Base-by-base conservation (phyloP, 495 filamentous ascomycete species). In the Tetracladium setigerum region DNA sequence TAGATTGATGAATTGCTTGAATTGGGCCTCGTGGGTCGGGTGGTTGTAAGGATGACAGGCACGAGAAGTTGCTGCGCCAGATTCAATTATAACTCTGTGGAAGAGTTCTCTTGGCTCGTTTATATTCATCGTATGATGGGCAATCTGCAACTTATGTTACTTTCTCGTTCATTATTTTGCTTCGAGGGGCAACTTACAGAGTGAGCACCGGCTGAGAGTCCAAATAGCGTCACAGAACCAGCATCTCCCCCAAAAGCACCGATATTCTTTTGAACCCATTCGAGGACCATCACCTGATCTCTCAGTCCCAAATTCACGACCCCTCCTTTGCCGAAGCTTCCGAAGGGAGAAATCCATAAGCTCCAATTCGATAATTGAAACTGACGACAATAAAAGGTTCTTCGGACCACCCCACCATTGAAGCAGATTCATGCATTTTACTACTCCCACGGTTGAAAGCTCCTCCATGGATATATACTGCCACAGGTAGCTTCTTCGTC, bases 261-360 rank as follows among this genome's bases (percentile, higher is more conserved):
- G 31, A 78, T 74, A 54, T 82, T 81, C 12, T 77, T 68, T 50
- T 71, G 67, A 0, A 81, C 76, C 83, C 83, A 87, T 62, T 82
- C 72, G 14, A 87, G 63, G 27, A 77, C 62, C 22, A 77, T 59
- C 52, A 77, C 68, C 56, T 86, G 83, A 55, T 87, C 83, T 64
- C 76, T 76, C 46, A 86, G 66, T 7, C 83, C 83, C 18, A 84
- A 65, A 52, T 87, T 87, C 18, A 83, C 66, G 15, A 74, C 40
- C 0, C 73, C 15, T 77, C 73, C 39, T 78, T 71, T 1, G 73
- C 69, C 12, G 72, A 68, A 10, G 72, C 16, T 5, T 53, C 61
- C 1, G 77, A 79, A 15, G 78, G 71, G 15, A 86, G 57, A 59
- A 86, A 87, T 0, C 83, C 83, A 18, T 86, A 70, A 1, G 82